phyloP scores from a whole-genome alignment of 1,139 yeast genomes.

The Tardiomyces depauwii region DNA sequence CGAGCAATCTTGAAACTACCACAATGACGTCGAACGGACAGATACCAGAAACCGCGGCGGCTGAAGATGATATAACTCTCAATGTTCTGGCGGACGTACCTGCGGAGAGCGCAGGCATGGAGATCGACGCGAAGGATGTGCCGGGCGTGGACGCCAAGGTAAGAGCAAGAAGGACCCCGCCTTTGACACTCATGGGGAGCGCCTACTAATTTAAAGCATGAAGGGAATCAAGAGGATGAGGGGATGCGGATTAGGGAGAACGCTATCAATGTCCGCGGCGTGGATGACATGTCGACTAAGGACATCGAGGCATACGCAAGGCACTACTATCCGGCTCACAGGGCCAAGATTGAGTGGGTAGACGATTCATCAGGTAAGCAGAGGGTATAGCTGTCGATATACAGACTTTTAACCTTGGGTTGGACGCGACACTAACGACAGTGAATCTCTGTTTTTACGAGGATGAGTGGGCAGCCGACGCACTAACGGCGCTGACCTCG shows the following conservation, averaged over 20 bases:
- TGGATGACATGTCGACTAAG: conserved; percentile 54
- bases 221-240: background rate
- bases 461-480: background rate
- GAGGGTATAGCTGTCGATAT: no score
- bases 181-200: background rate
- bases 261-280: conserved; percentile 48
- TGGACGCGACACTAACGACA: no score
- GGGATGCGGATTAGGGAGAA: conserved; percentile 22
- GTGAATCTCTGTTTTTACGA: background rate
- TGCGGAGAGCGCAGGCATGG: background rate
- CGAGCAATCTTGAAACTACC: no score
- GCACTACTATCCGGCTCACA: conserved; percentile 33
- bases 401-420: no score
- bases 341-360: conserved; percentile 55
- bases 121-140: background rate
- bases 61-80: background rate
- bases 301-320: conserved; percentile 50
- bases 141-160: no score
- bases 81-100: background rate
- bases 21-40: no score
- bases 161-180: background rate
- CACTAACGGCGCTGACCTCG: conserved; percentile 20
- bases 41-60: background rate
- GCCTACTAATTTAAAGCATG: background rate
- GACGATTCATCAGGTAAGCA: conserved; percentile 51